Percentiles rank a stretch among this genome's conserved stretches.
Evolutionary conservation across 768 basidiomycete genomes (phyloP).

Genomic region (Rhodosporidiobolus odoratus): DNA sequence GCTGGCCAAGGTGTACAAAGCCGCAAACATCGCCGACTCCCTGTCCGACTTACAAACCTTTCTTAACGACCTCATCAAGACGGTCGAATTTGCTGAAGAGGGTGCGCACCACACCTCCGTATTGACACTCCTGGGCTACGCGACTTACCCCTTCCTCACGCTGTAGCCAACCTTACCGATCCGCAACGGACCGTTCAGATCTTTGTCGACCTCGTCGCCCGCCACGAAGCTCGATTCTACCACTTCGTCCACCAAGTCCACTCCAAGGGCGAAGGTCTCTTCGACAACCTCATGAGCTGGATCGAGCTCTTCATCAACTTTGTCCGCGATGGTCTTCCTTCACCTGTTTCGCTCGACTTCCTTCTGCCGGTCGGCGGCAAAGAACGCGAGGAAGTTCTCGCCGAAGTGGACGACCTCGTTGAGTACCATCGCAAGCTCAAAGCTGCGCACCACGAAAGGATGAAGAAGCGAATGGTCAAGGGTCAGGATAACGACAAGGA

Average conservation of each 20-base stretch:
- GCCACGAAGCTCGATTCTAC: slow-evolving; percentile 95
- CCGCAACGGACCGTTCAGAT: slow-evolving; percentile 80
- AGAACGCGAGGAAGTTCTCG: slow-evolving; percentile 69
- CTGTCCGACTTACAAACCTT: slow-evolving; percentile 86
- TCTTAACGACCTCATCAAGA: slow-evolving; percentile 87
- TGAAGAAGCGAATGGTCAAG: slow-evolving; percentile 75
- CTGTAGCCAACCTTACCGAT: slow-evolving; percentile 54
- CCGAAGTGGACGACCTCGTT: slow-evolving; percentile 82
- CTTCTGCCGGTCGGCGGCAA: slow-evolving; percentile 74
- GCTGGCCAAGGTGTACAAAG: slow-evolving; percentile 91
- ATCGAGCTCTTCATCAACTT: slow-evolving; percentile 88
- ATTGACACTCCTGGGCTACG: background rate
- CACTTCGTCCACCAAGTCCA: slow-evolving; percentile 97
- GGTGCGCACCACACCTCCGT: slow-evolving; percentile 51
- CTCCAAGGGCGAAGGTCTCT: slow-evolving; percentile 87
- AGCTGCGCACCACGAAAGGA: slow-evolving; percentile 82
- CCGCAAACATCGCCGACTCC: slow-evolving; percentile 93
- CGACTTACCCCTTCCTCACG: background rate
- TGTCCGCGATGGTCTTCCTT: slow-evolving; percentile 79
- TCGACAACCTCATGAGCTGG: slow-evolving; percentile 92
- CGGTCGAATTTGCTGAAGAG: slow-evolving; percentile 86
- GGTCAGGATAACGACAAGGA: slow-evolving; percentile 53
- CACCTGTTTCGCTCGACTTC: slow-evolving; percentile 72
- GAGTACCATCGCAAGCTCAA: slow-evolving; percentile 92
- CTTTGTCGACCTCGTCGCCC: slow-evolving; percentile 85